Evolutionary conservation across 805 yeast genomes (phyloP).

Genomic region (Wickerhamiella qilinensis): DNA sequence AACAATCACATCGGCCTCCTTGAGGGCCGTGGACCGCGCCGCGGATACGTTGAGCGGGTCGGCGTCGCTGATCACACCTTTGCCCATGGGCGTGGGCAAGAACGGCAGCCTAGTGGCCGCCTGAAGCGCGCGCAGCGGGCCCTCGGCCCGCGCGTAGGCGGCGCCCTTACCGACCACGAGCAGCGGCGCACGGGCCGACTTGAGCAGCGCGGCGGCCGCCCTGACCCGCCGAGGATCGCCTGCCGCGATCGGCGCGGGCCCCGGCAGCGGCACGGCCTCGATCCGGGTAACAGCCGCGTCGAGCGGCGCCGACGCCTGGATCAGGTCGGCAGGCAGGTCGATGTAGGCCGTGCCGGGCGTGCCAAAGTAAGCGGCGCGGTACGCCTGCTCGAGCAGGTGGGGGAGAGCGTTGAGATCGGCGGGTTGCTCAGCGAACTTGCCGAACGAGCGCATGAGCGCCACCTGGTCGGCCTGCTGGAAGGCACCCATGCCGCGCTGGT

Average conservation of each 20-base stretch:
- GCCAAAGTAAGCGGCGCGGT: conserved; percentile 30
- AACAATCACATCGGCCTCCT: conserved; percentile 40
- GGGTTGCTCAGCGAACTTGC: conserved; percentile 38
- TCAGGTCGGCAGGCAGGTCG: conserved; percentile 48
- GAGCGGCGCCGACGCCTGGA: conserved; percentile 22
- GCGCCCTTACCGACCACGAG: conserved; percentile 55
- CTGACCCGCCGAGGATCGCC: conserved; percentile 25
- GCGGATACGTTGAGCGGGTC: conserved; percentile 36
- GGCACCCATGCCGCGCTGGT: conserved; percentile 39
- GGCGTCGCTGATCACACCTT: conserved; percentile 46
- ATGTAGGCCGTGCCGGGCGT: conserved; percentile 46
- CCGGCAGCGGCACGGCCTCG: conserved; percentile 12
- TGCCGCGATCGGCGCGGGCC: conserved; percentile 22
- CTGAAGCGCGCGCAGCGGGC: conserved; percentile 28
- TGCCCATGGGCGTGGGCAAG: conserved; percentile 67
- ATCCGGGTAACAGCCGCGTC: conserved; percentile 1
- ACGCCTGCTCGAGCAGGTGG: conserved; percentile 30
- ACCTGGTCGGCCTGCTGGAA: conserved; percentile 61
- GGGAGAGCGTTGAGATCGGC: conserved; percentile 24
- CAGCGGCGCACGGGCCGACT: conserved; percentile 31
- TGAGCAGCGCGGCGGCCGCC: conserved; percentile 23
- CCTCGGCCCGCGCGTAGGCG: conserved; percentile 30
- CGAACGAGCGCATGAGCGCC: conserved; percentile 29
- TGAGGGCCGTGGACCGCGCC: conserved; percentile 46
- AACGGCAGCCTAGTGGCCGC: conserved; percentile 32